Evolutionary conservation across 805 yeast species (phyloP), one percentile per base, ranked within the genome.

Genomic region (Scheffersomyces spartinae): DNA sequence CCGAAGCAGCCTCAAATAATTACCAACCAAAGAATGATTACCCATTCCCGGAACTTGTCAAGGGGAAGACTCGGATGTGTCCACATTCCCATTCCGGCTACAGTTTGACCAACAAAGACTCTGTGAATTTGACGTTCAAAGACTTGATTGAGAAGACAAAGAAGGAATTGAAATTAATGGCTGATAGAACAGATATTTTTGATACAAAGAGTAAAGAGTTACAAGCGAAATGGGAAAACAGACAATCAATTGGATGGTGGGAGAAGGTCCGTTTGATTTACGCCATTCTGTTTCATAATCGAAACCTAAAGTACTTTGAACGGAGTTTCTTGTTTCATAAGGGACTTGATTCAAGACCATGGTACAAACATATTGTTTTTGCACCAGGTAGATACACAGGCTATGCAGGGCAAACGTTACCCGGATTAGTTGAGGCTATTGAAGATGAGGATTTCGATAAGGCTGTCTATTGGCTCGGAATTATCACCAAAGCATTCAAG

Each of bases 331-430:
- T 74, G 15, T 45, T 62, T 29, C 46, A 49, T 7, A 38, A 55
- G 9, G 73, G 79, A 0, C 49, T 74, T 17, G 38, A 51, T 16
- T 57, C 57, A 17, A 55, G 83, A 35, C 46, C 47, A 5, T 74
- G 80, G 77, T 68, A 73, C 56, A 74, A 64, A 42, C 83, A 77
- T 47, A 54, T 73, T 15, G 52, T 77, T 1, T 73, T 61, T 45
- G 80, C 80, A 3, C 74, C 82, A 6, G 66, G 71, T 25, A 52
- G 67, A 32, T 51, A 36, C 16, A 55, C 65, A 9, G 81, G 80
- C 0, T 55, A 53, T 26, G 51, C 54, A 2, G 71, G 70, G 2
- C 69, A 61, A 26, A 55, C 72, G 1, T 50, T 75, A 23, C 82
- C 86, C 2, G 75, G 78, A 0, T 47, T 77, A 13, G 47, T 53